Evolutionary conservation across 169 alveolate species (phyloP).

Genomic region (Eimeria sp.): DNA sequence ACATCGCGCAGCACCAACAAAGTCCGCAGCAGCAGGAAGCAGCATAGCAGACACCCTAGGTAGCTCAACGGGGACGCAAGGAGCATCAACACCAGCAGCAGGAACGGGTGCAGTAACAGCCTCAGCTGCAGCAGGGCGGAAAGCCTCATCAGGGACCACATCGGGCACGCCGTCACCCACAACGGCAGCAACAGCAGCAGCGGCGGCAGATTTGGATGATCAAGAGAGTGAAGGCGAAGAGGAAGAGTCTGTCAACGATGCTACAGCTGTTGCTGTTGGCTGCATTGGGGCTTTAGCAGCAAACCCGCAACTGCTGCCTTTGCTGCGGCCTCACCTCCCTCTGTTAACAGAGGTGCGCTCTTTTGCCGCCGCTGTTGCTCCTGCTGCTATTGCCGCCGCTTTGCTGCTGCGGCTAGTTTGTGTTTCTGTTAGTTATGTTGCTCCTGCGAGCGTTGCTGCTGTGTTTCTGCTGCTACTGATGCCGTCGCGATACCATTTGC

Average conservation of each 20-base stretch:
- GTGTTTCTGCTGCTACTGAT: neutral
- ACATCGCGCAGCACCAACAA: neutral
- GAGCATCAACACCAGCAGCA: conserved; percentile 1
- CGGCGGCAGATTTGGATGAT: neutral
- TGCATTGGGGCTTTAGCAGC: conserved; percentile 52
- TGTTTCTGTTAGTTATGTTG: neutral
- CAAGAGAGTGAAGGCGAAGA: conserved; percentile 43
- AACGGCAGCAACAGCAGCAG: conserved; percentile 22
- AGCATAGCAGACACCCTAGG: conserved; percentile 9
- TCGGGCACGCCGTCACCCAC: neutral
- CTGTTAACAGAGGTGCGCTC: conserved; percentile 48
- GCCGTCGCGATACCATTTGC: too few species aligned
- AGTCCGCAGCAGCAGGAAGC: conserved; percentile 4
- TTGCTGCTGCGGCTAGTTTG: neutral
- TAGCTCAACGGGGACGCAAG: neutral
- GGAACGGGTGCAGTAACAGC: conserved; percentile 15
- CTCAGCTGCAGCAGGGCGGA: conserved; percentile 17
- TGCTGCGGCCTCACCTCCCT: conserved; percentile 55
- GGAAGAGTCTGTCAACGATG: neutral
- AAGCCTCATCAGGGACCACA: neutral
- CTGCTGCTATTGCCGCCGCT: conserved; percentile 16
- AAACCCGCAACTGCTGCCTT: conserved; percentile 47
- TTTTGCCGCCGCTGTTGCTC: neutral
- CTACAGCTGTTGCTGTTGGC: conserved; percentile 57
- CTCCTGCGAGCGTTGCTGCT: conserved; percentile 1